Conservation (phyloP, 495 filamentous ascomycete genomes). For the Penicillium arizonense region DNA sequence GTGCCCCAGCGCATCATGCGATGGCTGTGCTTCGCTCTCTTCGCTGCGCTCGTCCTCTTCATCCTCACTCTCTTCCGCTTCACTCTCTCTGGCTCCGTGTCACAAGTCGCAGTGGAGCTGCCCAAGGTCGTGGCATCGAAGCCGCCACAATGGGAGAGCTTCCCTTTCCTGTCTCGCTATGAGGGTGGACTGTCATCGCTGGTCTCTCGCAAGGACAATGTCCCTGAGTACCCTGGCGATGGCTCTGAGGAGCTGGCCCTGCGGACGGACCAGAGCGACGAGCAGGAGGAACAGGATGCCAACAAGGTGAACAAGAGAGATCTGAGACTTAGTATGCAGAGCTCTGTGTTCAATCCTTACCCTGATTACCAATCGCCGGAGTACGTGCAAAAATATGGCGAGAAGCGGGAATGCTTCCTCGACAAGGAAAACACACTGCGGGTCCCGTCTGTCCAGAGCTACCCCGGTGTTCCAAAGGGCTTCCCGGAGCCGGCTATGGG, state of each 20-base stretch:
- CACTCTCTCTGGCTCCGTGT: slow-evolving; percentile 61
- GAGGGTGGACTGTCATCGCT: slow-evolving; percentile 76
- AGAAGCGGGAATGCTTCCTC: slow-evolving; percentile 74
- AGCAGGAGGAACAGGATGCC: not conserved
- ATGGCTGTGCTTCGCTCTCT: slow-evolving; percentile 69
- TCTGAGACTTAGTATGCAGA: slow-evolving; percentile 37
- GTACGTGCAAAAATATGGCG: slow-evolving; percentile 58
- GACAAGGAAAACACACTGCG: slow-evolving; percentile 59
- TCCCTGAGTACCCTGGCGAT: slow-evolving; percentile 73
- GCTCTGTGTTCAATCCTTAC: slow-evolving; percentile 65
- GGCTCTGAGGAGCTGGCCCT: slow-evolving; percentile 25
- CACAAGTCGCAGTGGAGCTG: slow-evolving; percentile 55
- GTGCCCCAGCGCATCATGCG: slow-evolving; percentile 62
- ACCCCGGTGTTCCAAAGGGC: slow-evolving; percentile 69
- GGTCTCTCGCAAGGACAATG: slow-evolving; percentile 57
- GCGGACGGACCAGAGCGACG: slow-evolving; percentile 5
- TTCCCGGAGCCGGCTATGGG: slow-evolving; percentile 83
- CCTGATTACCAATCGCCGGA: slow-evolving; percentile 60
- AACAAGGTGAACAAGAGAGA: slow-evolving; percentile 13
- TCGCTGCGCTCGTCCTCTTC: slow-evolving; percentile 67
- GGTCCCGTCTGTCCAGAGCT: slow-evolving; percentile 67
- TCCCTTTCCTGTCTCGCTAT: slow-evolving; percentile 78
- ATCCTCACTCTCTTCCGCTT: slow-evolving; percentile 68
- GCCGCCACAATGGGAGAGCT: slow-evolving; percentile 77
- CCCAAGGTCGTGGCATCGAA: slow-evolving; percentile 48